Conservation (phyloP, 2,329 filamentous ascomycete species). For the Cladosporium oxysporum region DNA sequence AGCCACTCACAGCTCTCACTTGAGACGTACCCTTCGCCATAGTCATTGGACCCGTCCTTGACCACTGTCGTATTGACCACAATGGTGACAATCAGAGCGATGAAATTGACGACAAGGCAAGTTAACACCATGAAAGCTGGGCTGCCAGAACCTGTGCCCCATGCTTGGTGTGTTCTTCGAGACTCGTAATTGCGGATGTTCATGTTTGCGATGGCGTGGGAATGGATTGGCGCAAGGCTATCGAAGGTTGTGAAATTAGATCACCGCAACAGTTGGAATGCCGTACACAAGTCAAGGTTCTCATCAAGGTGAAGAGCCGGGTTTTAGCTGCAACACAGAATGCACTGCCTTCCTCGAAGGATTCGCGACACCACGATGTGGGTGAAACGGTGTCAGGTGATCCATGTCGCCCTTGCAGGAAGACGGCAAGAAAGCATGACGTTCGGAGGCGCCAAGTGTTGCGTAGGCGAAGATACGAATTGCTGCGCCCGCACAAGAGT, state of each 20-base stretch:
- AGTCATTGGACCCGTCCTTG: constrained; percentile 11
- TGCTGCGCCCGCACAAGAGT: neutral
- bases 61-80: constrained; percentile 1
- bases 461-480: neutral
- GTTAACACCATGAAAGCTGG: constrained; percentile 15
- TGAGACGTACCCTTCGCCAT: neutral
- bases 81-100: constrained; percentile 7
- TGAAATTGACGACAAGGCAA: constrained; percentile 10
- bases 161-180: constrained; percentile 12
- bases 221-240: neutral
- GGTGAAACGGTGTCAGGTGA: neutral
- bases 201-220: constrained; percentile 1
- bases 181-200: constrained; percentile 18
- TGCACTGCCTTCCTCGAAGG: constrained; percentile 17
- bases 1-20: no score
- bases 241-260: neutral
- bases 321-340: neutral
- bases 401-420: constrained; percentile 5
- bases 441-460: constrained; percentile 12
- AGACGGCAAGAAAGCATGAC: constrained; percentile 6
- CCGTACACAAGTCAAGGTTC: neutral
- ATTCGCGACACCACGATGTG: neutral
- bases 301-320: neutral
- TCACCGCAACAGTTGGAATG: neutral
- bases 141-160: constrained; percentile 17